Percentiles rank a stretch among this genome's conserved stretches.
These are phyloP conservation scores for Penicillium sp. DNA, from an alignment of 2,329 filamentous ascomycete genomes.

Conservation along the genomic window DNA sequence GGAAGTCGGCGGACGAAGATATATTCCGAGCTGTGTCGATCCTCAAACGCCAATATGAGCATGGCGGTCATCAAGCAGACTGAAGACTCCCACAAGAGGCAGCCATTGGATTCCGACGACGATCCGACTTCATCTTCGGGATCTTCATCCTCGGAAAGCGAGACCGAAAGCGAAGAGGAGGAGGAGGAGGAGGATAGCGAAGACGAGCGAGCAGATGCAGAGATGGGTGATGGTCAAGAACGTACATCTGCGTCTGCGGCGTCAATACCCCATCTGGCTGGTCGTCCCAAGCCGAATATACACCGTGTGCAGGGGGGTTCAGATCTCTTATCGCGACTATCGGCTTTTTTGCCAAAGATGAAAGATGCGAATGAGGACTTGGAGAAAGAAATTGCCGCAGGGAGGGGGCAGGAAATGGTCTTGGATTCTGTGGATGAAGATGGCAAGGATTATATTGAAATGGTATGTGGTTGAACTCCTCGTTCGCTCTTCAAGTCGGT, in stretches of 20 bases:
- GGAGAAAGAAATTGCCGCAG: conserved; percentile 33
- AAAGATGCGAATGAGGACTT: conserved; percentile 40
- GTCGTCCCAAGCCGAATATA: conserved; percentile 32
- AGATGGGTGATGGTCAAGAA: conserved; percentile 8
- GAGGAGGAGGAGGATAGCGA: conserved; percentile 15
- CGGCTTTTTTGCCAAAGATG: conserved; percentile 39
- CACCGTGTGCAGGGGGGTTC: conserved; percentile 22
- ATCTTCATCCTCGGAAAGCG: conserved; percentile 20
- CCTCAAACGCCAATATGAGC: conserved; percentile 5
- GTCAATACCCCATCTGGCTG: conserved; percentile 24
- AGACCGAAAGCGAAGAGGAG: conserved; percentile 12
- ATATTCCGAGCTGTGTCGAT: too few relatives aligned
- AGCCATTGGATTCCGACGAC: conserved; percentile 4
- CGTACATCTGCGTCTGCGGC: conserved; percentile 1
- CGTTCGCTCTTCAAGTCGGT: neutral
- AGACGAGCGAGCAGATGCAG: conserved; percentile 15
- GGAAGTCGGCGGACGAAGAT: too few relatives aligned
- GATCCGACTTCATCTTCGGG: conserved; percentile 23
- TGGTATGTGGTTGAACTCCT: conserved; percentile 26
- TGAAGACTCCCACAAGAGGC: conserved; percentile 3
- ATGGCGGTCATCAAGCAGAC: neutral
- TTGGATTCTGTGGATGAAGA: conserved; percentile 31
- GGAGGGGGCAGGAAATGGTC: conserved; percentile 24
- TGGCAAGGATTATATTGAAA: conserved; percentile 39
- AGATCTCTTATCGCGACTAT: conserved; percentile 33